Percentiles rank a stretch among this genome's conserved stretches.
Evolutionary conservation across 768 basidiomycete genomes (phyloP).

Genomic region (Sarcodon sp.): DNA sequence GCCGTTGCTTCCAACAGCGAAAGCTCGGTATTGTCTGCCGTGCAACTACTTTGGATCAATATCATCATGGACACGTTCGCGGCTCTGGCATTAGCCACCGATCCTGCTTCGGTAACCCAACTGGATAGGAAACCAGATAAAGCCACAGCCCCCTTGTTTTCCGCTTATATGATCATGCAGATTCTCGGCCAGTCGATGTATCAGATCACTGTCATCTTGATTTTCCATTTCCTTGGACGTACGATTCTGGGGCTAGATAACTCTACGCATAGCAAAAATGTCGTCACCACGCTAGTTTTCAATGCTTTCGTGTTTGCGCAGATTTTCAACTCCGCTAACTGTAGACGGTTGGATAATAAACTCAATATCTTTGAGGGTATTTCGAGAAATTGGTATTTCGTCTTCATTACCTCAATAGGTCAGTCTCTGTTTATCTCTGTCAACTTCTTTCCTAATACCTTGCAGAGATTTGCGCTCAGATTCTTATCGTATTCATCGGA

Average conservation of each 20-base stretch:
- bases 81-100: conserved; percentile 93
- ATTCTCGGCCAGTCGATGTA: conserved; percentile 84
- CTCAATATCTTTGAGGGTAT: conserved; percentile 88
- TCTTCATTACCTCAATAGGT: conserved; percentile 79
- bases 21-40: conserved; percentile 81
- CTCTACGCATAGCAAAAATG: conserved; percentile 22
- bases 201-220: conserved; percentile 69
- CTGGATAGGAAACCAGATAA: conserved; percentile 87
- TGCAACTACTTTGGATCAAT: conserved; percentile 97
- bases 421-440: conserved; percentile 11
- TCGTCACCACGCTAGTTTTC: conserved; percentile 84
- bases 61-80: conserved; percentile 99
- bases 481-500: conserved; percentile 85
- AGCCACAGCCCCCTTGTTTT: conserved; percentile 82
- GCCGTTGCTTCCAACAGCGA: conserved; percentile 73
- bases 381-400: conserved; percentile 69
- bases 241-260: conserved; percentile 51
- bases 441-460: neutral
- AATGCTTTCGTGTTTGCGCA: conserved; percentile 98
- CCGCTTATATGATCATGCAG: conserved; percentile 93
- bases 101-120: conserved; percentile 72
- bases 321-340: conserved; percentile 93
- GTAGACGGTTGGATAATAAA: conserved; percentile 71
- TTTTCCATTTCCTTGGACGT: conserved; percentile 81
- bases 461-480: conserved; percentile 75